Percentiles rank a stretch among this genome's conserved stretches.
Conservation (phyloP, 2,329 filamentous ascomycete species). For the Aspergillus texensis region DNA sequence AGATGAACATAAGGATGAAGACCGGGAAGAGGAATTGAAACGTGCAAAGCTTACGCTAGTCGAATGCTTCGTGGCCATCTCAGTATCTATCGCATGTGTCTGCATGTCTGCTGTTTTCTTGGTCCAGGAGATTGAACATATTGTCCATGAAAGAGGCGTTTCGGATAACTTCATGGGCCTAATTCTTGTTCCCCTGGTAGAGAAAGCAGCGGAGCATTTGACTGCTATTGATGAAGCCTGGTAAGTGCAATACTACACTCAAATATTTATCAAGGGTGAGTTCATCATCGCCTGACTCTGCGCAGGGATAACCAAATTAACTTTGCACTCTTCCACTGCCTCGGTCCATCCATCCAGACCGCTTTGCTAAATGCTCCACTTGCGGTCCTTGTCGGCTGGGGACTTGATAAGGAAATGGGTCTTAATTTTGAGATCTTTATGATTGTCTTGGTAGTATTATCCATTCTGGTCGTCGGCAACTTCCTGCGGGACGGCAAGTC, state of each 20-base stretch:
- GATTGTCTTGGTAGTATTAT: conserved; percentile 76
- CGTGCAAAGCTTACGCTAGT: conserved; percentile 74
- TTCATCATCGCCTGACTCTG: conserved; percentile 1
- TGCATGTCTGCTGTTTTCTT: conserved; percentile 73
- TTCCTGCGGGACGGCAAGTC: conserved; percentile 86
- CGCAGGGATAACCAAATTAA: conserved; percentile 64
- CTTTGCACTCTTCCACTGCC: conserved; percentile 80
- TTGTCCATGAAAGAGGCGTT: conserved; percentile 56
- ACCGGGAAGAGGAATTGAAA: conserved; percentile 60
- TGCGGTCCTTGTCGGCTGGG: conserved; percentile 82
- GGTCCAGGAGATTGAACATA: conserved; percentile 70
- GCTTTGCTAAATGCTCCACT: conserved; percentile 85
- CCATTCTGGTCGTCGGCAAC: conserved; percentile 83
- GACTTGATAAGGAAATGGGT: conserved; percentile 69
- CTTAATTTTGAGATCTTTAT: conserved; percentile 88
- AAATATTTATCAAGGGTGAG: not conserved
- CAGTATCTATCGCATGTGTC: conserved; percentile 67
- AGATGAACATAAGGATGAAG: conserved; percentile 69
- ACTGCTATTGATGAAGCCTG: conserved; percentile 84
- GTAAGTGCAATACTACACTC: conserved; percentile 45
- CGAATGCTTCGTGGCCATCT: conserved; percentile 69
- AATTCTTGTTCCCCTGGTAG: conserved; percentile 77
- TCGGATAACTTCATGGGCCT: conserved; percentile 67
- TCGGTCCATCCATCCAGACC: conserved; percentile 86
- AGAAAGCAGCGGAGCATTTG: conserved; percentile 84